Percentiles rank a stretch among this genome's conserved stretches.
These are phyloP conservation scores for Phytophthora chlamydospora DNA, from an alignment of 352 stramenopile species.

Conservation along the genomic window DNA sequence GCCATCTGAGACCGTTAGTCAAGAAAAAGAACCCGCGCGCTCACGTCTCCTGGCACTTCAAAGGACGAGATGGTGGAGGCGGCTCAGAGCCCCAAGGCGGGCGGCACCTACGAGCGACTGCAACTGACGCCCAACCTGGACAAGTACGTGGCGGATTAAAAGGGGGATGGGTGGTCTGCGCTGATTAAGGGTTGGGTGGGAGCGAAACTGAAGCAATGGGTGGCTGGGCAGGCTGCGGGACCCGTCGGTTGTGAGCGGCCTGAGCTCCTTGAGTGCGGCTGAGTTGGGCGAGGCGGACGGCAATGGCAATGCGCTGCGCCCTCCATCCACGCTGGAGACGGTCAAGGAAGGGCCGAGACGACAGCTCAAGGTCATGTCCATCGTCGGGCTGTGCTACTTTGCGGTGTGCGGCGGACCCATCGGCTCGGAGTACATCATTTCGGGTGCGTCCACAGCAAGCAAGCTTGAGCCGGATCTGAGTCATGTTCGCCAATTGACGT, in stretches of 20 bases:
- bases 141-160: constrained; percentile 13
- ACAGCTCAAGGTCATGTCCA: constrained; percentile 62
- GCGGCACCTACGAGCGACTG: constrained; percentile 29
- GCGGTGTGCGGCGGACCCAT: constrained; percentile 41
- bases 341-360: constrained; percentile 53
- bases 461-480: background rate
- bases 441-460: constrained; percentile 25
- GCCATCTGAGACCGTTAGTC: constrained; percentile 19
- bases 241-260: constrained; percentile 25
- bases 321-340: constrained; percentile 30
- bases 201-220: background rate
- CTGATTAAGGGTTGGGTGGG: constrained; percentile 29
- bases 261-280: constrained; percentile 30
- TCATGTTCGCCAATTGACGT: background rate
- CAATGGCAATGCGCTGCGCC: constrained; percentile 13
- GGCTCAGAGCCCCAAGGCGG: constrained; percentile 27
- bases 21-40: constrained; percentile 15
- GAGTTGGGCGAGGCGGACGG: constrained; percentile 37
- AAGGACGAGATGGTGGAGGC: constrained; percentile 24
- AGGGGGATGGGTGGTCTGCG: constrained; percentile 3
- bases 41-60: constrained; percentile 3
- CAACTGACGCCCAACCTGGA: constrained; percentile 35
- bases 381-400: constrained; percentile 67
- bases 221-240: constrained; percentile 21
- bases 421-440: constrained; percentile 54